phyloP scores from a whole-genome alignment of 768 basidiomycete genomes.

The Collybia sordida region DNA sequence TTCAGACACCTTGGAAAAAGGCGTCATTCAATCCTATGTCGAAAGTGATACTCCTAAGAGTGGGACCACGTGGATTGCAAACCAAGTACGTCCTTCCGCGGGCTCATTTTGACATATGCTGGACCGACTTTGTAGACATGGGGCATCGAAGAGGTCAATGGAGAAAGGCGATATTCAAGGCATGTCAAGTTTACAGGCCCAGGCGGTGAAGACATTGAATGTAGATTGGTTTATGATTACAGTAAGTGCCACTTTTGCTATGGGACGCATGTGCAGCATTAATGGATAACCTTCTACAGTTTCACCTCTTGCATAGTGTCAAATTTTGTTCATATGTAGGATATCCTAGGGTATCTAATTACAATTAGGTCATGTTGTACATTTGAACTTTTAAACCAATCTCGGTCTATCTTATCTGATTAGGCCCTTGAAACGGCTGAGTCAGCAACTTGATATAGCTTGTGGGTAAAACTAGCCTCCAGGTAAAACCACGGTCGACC shows the following conservation, averaged over 20 bases:
- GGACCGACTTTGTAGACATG: too few species aligned
- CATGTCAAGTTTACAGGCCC: slow-evolving; percentile 66
- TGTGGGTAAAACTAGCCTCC: too few species aligned
- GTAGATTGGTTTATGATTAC: slow-evolving; percentile 67
- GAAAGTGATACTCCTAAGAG: slow-evolving; percentile 68
- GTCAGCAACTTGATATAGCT: background rate
- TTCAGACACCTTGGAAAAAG: slow-evolving; percentile 38
- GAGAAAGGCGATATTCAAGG: slow-evolving; percentile 59
- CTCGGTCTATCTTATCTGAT: slow-evolving; percentile 1
- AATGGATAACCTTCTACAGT: background rate
- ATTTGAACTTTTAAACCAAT: too few species aligned
- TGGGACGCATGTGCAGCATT: background rate
- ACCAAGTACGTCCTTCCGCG: slow-evolving; percentile 46
- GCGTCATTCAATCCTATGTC: slow-evolving; percentile 44
- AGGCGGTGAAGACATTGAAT: slow-evolving; percentile 52
- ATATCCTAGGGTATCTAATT: too few species aligned
- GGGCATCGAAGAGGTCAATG: slow-evolving; percentile 63
- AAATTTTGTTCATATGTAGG: too few species aligned
- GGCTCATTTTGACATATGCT: background rate
- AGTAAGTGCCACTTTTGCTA: slow-evolving; percentile 35
- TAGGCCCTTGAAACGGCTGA: background rate
- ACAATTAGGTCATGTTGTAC: too few species aligned
- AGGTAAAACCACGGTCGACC: background rate
- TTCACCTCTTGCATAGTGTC: background rate
- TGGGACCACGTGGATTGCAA: slow-evolving; percentile 55